A percentile compares a stretch with the other conserved stretches of the same genome.
phyloP scores from a whole-genome alignment of 805 yeast genomes.

The Pichia cabralensis region DNA sequence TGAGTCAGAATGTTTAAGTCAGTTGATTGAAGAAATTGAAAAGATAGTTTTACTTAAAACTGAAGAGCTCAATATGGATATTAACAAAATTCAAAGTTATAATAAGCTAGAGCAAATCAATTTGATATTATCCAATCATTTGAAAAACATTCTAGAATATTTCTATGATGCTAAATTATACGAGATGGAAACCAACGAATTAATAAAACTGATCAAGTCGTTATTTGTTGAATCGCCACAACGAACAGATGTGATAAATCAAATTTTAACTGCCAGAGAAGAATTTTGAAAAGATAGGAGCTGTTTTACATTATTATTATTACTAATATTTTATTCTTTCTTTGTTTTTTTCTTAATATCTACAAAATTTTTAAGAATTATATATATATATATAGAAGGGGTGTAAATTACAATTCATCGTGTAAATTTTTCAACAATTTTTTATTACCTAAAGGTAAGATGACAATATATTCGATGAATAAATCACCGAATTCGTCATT shows the following conservation, averaged over 20 bases:
- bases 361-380: too few species aligned
- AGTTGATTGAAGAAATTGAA: constrained; percentile 2
- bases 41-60: not conserved
- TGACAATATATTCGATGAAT: constrained; percentile 37
- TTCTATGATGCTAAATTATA: constrained; percentile 44
- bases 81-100: constrained; percentile 16
- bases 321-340: too few species aligned
- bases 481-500: constrained; percentile 48
- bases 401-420: constrained; percentile 24
- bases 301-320: too few species aligned
- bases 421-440: constrained; percentile 13
- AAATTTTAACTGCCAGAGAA: constrained; percentile 35
- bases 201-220: constrained; percentile 31
- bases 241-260: constrained; percentile 34
- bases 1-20: constrained; percentile 20
- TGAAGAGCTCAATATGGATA: constrained; percentile 2
- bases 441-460: constrained; percentile 32
- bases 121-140: constrained; percentile 23
- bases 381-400: too few species aligned
- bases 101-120: constrained; percentile 23
- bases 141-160: constrained; percentile 36
- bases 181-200: constrained; percentile 38
- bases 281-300: not conserved
- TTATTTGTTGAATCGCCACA: constrained; percentile 38
- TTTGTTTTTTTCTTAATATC: too few species aligned